Evolutionary conservation across 305 asterid genomes (phyloP).

Genomic region (Rubia peregrina): DNA sequence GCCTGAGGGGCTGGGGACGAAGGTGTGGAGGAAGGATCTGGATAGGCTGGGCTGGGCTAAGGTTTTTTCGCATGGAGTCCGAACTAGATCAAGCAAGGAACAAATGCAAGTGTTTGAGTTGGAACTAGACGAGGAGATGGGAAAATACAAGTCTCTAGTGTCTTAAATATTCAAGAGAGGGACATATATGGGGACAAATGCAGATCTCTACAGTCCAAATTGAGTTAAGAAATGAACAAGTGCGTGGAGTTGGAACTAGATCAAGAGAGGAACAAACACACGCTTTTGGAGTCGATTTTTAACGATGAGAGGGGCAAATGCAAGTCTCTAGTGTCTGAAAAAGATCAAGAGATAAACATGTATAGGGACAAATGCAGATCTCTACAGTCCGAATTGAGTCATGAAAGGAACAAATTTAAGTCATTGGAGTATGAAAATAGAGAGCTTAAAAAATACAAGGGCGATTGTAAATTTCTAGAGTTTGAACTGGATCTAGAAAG

Average conservation of each 20-base stretch:
- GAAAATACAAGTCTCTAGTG: too few species aligned
- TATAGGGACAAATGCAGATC: neutral
- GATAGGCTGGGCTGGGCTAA: too few species aligned
- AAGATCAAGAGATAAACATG: neutral
- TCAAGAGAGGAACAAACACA: neutral
- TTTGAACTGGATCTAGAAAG: neutral
- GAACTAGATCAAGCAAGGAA: too few species aligned
- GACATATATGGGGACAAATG: too few species aligned
- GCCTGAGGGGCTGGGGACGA: too few species aligned
- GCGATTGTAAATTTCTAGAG: neutral
- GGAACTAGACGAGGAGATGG: too few species aligned
- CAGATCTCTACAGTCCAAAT: too few species aligned
- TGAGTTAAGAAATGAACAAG: too few species aligned
- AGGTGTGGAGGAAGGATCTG: too few species aligned
- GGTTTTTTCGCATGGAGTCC: too few species aligned
- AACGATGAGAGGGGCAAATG: neutral
- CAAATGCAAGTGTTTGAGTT: too few species aligned
- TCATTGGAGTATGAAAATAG: neutral
- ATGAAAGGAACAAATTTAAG: neutral
- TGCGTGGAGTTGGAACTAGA: neutral
- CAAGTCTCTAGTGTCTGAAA: neutral
- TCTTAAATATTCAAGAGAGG: too few species aligned
- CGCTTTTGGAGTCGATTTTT: neutral
- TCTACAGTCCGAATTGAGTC: neutral
- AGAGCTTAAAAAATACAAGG: neutral